These are phyloP conservation scores for Colletotrichum incanum DNA, from an alignment of 2,329 filamentous ascomycete species.

Conservation along the genomic window DNA sequence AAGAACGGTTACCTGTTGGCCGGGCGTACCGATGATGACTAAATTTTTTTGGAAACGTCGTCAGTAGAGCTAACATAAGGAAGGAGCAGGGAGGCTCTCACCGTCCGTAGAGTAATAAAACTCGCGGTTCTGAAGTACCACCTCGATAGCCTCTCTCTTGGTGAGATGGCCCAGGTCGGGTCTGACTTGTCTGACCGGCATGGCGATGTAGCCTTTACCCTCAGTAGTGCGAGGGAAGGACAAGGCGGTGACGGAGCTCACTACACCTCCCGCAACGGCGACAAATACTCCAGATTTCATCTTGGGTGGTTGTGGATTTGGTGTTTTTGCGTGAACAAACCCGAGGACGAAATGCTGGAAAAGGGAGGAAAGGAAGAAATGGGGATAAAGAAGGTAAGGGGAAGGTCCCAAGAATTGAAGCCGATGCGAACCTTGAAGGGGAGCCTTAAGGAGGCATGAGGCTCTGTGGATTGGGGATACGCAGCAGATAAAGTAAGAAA, in stretches of 20 bases:
- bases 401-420: constrained; percentile 20
- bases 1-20: constrained; percentile 62
- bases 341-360: neutral
- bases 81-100: constrained; percentile 46
- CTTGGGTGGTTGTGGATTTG: constrained; percentile 4
- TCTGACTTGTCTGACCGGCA: constrained; percentile 51
- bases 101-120: constrained; percentile 58
- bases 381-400: constrained; percentile 5
- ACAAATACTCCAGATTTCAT: constrained; percentile 28
- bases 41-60: neutral
- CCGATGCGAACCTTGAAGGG: constrained; percentile 25
- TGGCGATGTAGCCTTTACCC: constrained; percentile 56
- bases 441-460: constrained; percentile 13
- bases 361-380: constrained; percentile 4
- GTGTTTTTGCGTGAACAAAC: constrained; percentile 19
- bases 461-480: constrained; percentile 5
- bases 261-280: constrained; percentile 23
- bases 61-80: neutral
- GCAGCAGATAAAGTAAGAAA: constrained; percentile 27
- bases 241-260: constrained; percentile 32
- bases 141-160: constrained; percentile 48
- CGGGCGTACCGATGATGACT: constrained; percentile 62
- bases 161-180: constrained; percentile 23
- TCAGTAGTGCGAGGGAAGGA: constrained; percentile 49
- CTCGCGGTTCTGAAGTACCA: constrained; percentile 54